A percentile compares a stretch with the other conserved stretches of the same genome.
Conservation (phyloP, 164 flowering plant genomes). For the Nymphaea thermarum region DNA sequence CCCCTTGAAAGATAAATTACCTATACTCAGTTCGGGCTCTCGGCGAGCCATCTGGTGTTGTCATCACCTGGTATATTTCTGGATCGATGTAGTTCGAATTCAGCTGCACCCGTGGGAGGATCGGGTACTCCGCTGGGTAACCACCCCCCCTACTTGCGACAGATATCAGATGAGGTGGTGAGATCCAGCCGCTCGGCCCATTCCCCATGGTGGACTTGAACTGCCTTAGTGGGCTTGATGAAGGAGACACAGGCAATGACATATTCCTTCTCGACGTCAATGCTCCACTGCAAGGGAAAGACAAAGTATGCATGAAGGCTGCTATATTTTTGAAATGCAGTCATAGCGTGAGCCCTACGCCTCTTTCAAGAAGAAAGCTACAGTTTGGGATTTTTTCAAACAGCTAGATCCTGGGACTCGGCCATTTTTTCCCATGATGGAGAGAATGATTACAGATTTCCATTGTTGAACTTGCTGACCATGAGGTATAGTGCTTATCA, state of each 20-base stretch:
- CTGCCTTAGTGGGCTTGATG: conserved; percentile 25
- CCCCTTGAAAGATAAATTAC: background rate
- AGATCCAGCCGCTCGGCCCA: conserved; percentile 21
- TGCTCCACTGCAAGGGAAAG: conserved; percentile 10
- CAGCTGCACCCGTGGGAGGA: background rate
- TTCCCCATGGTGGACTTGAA: conserved; percentile 33
- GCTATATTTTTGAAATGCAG: too few species aligned
- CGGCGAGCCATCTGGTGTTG: background rate
- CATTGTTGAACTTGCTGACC: too few species aligned
- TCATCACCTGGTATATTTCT: background rate
- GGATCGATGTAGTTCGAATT: background rate
- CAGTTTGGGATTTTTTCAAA: too few species aligned
- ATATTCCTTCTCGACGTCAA: conserved; percentile 11
- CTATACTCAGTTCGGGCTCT: background rate
- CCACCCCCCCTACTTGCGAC: background rate
- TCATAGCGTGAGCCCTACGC: too few species aligned
- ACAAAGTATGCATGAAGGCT: background rate
- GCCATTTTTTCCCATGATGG: too few species aligned
- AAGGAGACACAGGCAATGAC: conserved; percentile 23
- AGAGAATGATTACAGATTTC: too few species aligned
- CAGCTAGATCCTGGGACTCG: too few species aligned
- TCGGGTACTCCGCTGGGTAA: background rate
- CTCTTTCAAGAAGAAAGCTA: too few species aligned
- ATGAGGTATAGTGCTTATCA: too few species aligned
- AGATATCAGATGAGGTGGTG: conserved; percentile 57